Conservation (phyloP, 768 basidiomycete genomes). For the Mycena leptocephala region DNA sequence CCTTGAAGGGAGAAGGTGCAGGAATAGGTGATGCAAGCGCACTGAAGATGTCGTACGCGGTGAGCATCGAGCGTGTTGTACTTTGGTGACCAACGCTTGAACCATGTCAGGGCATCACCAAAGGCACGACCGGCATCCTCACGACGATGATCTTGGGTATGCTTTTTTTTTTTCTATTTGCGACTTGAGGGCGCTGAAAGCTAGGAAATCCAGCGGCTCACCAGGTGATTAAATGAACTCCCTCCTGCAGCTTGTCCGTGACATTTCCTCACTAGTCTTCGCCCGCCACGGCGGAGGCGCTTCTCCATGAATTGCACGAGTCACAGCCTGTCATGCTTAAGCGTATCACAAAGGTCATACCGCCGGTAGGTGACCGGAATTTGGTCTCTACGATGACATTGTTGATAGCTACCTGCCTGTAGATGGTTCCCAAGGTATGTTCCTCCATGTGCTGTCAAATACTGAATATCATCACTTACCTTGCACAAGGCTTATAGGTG, state of each 20-base stretch:
- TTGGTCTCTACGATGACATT: background rate
- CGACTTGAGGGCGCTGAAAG: slow-evolving; percentile 3
- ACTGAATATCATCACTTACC: background rate
- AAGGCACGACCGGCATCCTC: slow-evolving; percentile 67
- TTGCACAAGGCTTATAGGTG: slow-evolving; percentile 64
- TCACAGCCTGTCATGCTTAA: slow-evolving; percentile 65
- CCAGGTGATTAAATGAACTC: slow-evolving; percentile 62
- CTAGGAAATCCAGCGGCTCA: slow-evolving; percentile 20
- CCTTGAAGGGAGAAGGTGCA: slow-evolving; percentile 62
- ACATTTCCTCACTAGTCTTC: slow-evolving; percentile 55
- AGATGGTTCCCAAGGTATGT: slow-evolving; percentile 66
- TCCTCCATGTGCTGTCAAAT: background rate
- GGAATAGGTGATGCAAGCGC: slow-evolving; percentile 74
- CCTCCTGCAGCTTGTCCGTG: background rate
- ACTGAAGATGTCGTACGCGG: slow-evolving; percentile 77
- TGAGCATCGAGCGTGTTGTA: slow-evolving; percentile 45
- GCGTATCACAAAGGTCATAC: slow-evolving; percentile 56
- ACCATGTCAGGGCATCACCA: slow-evolving; percentile 65
- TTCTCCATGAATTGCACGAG: slow-evolving; percentile 62
- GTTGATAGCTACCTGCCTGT: background rate
- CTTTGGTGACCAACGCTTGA: slow-evolving; percentile 17
- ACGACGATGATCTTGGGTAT: slow-evolving; percentile 72
- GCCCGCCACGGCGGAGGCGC: slow-evolving; percentile 73
- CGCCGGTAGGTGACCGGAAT: slow-evolving; percentile 38
- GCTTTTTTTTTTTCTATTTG: slow-evolving; percentile 26